These are phyloP conservation scores for Aspergillus texensis DNA, from an alignment of 2,329 filamentous ascomycete species.

Conservation along the genomic window DNA sequence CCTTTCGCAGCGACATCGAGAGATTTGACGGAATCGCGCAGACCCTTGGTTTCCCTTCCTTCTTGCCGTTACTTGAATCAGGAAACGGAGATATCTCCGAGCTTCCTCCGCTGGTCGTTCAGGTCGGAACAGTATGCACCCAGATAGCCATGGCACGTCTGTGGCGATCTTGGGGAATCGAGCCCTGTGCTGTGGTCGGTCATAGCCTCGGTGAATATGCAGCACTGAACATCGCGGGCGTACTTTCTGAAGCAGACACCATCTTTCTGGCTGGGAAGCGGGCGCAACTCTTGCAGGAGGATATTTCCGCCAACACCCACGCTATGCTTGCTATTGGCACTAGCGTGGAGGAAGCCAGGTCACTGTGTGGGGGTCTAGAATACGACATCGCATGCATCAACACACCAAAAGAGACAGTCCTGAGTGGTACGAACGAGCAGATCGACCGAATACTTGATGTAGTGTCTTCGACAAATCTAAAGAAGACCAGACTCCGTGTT, in stretches of 20 bases:
- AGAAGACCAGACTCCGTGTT: constrained; percentile 46
- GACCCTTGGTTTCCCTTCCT: constrained; percentile 39
- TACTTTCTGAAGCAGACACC: constrained; percentile 38
- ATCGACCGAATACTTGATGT: constrained; percentile 42
- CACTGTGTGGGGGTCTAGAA: constrained; percentile 53
- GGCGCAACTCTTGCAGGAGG: constrained; percentile 45
- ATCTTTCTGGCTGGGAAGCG: constrained; percentile 56
- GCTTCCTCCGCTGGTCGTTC: constrained; percentile 29
- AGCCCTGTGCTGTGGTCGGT: constrained; percentile 44
- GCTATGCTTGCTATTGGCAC: constrained; percentile 48
- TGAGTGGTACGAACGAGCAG: constrained; percentile 41
- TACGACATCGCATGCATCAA: constrained; percentile 47
- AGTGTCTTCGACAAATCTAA: constrained; percentile 39
- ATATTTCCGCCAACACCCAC: constrained; percentile 39
- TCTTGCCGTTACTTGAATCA: constrained; percentile 39
- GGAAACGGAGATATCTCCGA: constrained; percentile 33
- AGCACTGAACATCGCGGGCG: constrained; percentile 39
- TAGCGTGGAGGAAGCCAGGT: constrained; percentile 48
- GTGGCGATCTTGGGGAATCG: constrained; percentile 41
- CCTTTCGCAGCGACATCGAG: constrained; percentile 36
- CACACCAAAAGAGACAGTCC: constrained; percentile 46
- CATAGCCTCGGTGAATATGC: constrained; percentile 49
- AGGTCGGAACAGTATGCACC: constrained; percentile 43
- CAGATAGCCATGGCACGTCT: constrained; percentile 43
- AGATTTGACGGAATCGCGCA: constrained; percentile 35